Conservation (phyloP, 352 stramenopile genomes). For the Achlya hypogyna region DNA sequence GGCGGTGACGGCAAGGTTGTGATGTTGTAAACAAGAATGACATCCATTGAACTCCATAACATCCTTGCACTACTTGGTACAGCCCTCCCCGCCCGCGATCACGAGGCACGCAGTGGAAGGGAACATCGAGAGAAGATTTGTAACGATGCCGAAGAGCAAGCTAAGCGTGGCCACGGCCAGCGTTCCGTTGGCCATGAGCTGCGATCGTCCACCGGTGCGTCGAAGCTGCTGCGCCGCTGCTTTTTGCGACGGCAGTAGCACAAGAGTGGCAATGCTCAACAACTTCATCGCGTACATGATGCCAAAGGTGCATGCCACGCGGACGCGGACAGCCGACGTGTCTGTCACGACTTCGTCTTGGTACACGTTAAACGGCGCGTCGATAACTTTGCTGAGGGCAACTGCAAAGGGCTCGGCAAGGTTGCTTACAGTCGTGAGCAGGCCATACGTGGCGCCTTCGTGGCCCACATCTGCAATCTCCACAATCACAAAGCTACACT, state of each 20-base stretch:
- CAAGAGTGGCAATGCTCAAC: slow-evolving; percentile 31
- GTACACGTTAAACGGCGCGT: slow-evolving; percentile 47
- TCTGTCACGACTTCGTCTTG: slow-evolving; percentile 24
- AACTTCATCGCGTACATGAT: slow-evolving; percentile 37
- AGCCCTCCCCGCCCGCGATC: slow-evolving; percentile 30
- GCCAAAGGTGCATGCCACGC: slow-evolving; percentile 27
- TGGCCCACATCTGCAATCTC: slow-evolving; percentile 30
- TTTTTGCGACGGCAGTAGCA: slow-evolving; percentile 34
- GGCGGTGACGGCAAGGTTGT: slow-evolving; percentile 35
- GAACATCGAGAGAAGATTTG: slow-evolving; percentile 28
- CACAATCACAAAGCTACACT: slow-evolving; percentile 31
- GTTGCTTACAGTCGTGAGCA: slow-evolving; percentile 27
- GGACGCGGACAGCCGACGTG: slow-evolving; percentile 24
- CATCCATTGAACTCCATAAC: not conserved
- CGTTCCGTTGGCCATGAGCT: slow-evolving; percentile 22
- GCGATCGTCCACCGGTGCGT: slow-evolving; percentile 27
- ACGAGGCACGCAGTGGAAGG: slow-evolving; percentile 26
- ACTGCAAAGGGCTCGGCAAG: slow-evolving; percentile 26
- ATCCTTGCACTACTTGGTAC: not conserved
- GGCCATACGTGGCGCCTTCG: slow-evolving; percentile 29
- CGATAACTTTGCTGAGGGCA: slow-evolving; percentile 57
- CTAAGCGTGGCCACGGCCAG: slow-evolving; percentile 8
- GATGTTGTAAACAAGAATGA: slow-evolving; percentile 19
- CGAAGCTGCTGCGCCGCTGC: slow-evolving; percentile 25
- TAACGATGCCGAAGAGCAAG: slow-evolving; percentile 24